Conservation (phyloP, 352 stramenopile genomes). For the Blastocystis sp. region DNA sequence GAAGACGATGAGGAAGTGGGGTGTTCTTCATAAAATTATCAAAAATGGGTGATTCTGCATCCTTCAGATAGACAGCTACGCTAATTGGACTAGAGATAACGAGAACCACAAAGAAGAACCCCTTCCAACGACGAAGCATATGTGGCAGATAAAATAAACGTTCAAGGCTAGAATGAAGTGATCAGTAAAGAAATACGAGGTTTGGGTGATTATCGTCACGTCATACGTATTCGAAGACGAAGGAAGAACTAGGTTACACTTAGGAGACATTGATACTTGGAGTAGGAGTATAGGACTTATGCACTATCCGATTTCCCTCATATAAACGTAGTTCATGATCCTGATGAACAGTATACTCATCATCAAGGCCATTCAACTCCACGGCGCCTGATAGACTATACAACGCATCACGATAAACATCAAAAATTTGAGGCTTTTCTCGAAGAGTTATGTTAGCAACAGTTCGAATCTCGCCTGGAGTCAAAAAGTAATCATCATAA, state of each 20-base stretch:
- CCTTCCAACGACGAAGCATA: background rate
- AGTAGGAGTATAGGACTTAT: background rate
- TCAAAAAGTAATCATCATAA: background rate
- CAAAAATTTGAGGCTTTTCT: background rate
- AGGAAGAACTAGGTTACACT: background rate
- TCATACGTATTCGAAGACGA: background rate
- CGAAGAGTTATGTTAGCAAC: background rate
- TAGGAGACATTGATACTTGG: background rate
- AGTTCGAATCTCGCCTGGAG: background rate
- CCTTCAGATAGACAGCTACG: background rate
- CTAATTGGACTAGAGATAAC: background rate
- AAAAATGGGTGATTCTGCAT: background rate
- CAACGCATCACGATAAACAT: background rate
- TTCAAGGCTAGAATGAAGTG: background rate
- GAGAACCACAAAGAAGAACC: background rate
- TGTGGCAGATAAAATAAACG: slow-evolving; percentile 32
- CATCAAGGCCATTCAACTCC: background rate
- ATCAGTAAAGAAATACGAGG: background rate
- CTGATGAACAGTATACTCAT: background rate
- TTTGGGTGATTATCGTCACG: slow-evolving; percentile 19
- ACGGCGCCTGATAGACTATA: background rate
- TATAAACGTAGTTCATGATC: background rate
- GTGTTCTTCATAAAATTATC: background rate
- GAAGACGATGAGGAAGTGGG: background rate
- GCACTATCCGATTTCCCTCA: background rate